Conservation (phyloP, 176 grass and related monocot genomes). For the Hordeum marinum region DNA sequence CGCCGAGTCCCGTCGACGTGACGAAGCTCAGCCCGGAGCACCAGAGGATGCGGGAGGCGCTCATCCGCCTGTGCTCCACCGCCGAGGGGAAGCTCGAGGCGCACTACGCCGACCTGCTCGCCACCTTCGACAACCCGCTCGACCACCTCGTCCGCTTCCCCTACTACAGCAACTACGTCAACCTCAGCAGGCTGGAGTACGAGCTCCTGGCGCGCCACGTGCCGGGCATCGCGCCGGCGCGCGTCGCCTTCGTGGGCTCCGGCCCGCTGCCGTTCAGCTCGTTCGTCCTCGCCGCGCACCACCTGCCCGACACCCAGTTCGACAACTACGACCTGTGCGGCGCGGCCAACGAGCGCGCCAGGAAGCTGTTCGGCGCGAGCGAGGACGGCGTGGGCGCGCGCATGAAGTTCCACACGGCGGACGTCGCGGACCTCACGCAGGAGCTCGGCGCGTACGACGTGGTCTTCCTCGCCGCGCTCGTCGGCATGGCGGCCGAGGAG, state of each 20-base stretch:
- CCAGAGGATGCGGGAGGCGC: constrained; percentile 50
- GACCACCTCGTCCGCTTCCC: constrained; percentile 66
- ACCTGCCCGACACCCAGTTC: constrained; percentile 35
- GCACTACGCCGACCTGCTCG: constrained; percentile 70
- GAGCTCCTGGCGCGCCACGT: constrained; percentile 45
- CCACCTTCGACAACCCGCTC: constrained; percentile 63
- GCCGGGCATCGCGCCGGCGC: background rate
- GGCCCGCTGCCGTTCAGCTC: constrained; percentile 62
- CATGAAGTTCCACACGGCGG: background rate
- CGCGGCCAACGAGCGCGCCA: constrained; percentile 49
- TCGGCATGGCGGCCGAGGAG: background rate
- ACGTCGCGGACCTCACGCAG: background rate
- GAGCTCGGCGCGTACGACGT: background rate
- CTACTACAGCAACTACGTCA: constrained; percentile 77
- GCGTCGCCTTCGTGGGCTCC: constrained; percentile 60
- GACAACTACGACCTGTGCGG: constrained; percentile 47
- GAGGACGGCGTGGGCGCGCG: background rate
- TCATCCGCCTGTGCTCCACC: constrained; percentile 57
- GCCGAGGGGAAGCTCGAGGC: constrained; percentile 68
- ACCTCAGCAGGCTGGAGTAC: constrained; percentile 71
- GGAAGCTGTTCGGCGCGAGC: constrained; percentile 16
- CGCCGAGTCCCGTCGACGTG: constrained; percentile 57
- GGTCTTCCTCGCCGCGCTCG: background rate
- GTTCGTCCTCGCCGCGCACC: constrained; percentile 40
- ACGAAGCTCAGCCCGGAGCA: constrained; percentile 30